A percentile compares a stretch with the other conserved stretches of the same genome.
Evolutionary conservation across 768 basidiomycete genomes (phyloP).

Genomic region (Serpula lacrymans): DNA sequence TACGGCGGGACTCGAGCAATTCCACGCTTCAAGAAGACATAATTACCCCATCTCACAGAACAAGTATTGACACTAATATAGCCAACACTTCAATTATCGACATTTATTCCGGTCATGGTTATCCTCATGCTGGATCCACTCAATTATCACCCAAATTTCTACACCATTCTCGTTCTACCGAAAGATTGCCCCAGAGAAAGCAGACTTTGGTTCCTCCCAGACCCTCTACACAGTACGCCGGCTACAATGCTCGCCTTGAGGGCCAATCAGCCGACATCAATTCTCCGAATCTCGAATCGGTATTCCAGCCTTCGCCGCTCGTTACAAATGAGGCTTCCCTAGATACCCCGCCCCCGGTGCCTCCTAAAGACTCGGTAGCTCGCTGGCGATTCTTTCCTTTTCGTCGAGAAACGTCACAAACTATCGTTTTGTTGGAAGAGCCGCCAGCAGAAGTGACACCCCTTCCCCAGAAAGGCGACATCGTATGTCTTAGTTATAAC

Average conservation of each 20-base stretch:
- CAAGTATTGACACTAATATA: conserved; percentile 12
- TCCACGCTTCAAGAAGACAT: too few species aligned
- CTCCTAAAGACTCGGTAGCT: conserved; percentile 25
- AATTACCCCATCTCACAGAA: conserved; percentile 24
- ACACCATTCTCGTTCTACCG: conserved; percentile 22
- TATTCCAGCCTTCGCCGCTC: conserved; percentile 9
- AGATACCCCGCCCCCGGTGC: conserved; percentile 26
- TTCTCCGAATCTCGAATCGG: conserved; percentile 7
- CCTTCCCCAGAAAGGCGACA: conserved; percentile 56
- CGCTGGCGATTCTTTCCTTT: conserved; percentile 54
- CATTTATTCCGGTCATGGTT: too few species aligned
- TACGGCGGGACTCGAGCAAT: conserved; percentile 34
- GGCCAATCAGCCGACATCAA: conserved; percentile 8
- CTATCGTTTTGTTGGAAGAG: conserved; percentile 21
- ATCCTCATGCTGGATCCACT: too few species aligned
- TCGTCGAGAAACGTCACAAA: conserved; percentile 35
- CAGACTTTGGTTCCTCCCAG: conserved; percentile 5
- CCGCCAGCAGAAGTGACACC: conserved; percentile 16
- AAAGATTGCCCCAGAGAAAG: conserved; percentile 15
- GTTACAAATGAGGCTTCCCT: conserved; percentile 9
- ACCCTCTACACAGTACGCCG: conserved; percentile 8
- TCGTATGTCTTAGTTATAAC: conserved; percentile 68
- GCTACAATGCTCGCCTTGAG: conserved; percentile 8
- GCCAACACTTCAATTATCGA: conserved; percentile 17
- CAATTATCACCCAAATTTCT: conserved; percentile 14